Percentiles rank a stretch among this genome's conserved stretches.
phyloP scores from a whole-genome alignment of 495 filamentous ascomycete species.

The Aspergillus nidulans region DNA sequence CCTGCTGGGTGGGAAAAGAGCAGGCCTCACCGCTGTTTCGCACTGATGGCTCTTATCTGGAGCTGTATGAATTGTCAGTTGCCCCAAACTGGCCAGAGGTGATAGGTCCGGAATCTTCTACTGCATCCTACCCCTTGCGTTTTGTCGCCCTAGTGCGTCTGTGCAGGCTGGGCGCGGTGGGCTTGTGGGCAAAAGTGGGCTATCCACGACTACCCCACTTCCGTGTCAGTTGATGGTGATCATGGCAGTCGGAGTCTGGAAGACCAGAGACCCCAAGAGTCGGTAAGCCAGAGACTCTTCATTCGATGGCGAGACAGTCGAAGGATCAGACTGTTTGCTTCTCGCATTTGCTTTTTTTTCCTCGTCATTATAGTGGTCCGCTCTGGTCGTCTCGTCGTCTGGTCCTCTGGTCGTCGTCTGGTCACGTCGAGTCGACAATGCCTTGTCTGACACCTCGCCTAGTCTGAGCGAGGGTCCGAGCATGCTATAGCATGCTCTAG shows the following conservation, averaged over 20 bases:
- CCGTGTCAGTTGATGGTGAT: not conserved
- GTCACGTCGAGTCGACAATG: not conserved
- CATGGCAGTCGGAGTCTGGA: not conserved
- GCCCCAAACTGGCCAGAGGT: conserved; percentile 11
- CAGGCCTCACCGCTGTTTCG: conserved; percentile 8
- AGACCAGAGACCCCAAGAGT: not conserved
- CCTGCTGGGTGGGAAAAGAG: too few relatives aligned
- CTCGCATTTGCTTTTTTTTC: not conserved
- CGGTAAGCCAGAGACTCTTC: not conserved
- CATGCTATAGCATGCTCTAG: not conserved
- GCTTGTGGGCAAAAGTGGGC: too few relatives aligned
- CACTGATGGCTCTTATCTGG: conserved; percentile 3
- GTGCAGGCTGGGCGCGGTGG: conserved; percentile 6
- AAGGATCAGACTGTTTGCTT: not conserved
- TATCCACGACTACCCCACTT: not conserved
- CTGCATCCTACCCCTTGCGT: conserved; percentile 27
- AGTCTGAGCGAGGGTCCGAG: conserved; percentile 1
- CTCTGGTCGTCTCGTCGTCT: not conserved
- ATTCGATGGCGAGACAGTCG: not conserved
- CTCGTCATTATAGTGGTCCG: too few relatives aligned
- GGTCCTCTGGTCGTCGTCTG: not conserved
- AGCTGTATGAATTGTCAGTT: conserved; percentile 4
- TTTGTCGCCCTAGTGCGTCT: conserved; percentile 14
- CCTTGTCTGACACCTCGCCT: not conserved
- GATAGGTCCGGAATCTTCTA: conserved; percentile 25